These are phyloP conservation scores for Trypanosoma mega DNA, from an alignment of 208 protist genomes.

Conservation along the genomic window DNA sequence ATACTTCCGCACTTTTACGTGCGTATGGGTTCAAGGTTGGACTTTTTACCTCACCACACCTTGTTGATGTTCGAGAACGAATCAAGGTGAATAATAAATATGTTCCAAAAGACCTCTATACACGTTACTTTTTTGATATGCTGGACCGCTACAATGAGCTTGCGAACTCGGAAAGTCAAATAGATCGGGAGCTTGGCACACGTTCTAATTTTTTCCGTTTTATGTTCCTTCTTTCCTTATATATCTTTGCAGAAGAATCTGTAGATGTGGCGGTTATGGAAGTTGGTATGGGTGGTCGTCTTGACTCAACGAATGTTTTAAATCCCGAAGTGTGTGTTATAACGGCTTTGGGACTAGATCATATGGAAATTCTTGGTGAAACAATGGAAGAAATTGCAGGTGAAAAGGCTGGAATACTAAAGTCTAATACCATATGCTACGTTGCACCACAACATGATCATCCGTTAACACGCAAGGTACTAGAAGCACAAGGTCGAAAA, in stretches of 20 bases:
- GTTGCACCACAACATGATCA: slow-evolving; percentile 69
- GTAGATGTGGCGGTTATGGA: slow-evolving; percentile 93
- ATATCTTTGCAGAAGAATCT: slow-evolving; percentile 70
- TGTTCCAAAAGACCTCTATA: slow-evolving; percentile 65
- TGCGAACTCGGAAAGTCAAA: slow-evolving; percentile 48
- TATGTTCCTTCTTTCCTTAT: slow-evolving; percentile 81
- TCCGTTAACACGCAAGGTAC: slow-evolving; percentile 49
- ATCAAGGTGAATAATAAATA: slow-evolving; percentile 76
- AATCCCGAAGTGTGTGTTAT: slow-evolving; percentile 84
- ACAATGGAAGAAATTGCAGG: slow-evolving; percentile 90
- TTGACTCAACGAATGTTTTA: slow-evolving; percentile 94
- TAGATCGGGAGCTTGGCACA: slow-evolving; percentile 45
- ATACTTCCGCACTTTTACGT: slow-evolving; percentile 78
- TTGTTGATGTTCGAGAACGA: slow-evolving; percentile 85
- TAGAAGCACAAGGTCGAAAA: slow-evolving; percentile 48
- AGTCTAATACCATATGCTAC: slow-evolving; percentile 71
- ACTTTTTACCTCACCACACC: slow-evolving; percentile 91
- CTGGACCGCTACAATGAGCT: slow-evolving; percentile 53
- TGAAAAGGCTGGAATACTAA: slow-evolving; percentile 96
- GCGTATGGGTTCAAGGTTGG: slow-evolving; percentile 84
- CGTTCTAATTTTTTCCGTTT: slow-evolving; percentile 82
- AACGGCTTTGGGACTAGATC: slow-evolving; percentile 92
- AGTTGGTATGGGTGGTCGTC: slow-evolving; percentile 92
- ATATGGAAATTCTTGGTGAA: slow-evolving; percentile 92
- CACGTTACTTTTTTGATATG: slow-evolving; percentile 78